Evolutionary conservation across 169 alveolate genomes (phyloP), one percentile per base, ranked within the genome.

Genomic region (Babesia bovis): DNA sequence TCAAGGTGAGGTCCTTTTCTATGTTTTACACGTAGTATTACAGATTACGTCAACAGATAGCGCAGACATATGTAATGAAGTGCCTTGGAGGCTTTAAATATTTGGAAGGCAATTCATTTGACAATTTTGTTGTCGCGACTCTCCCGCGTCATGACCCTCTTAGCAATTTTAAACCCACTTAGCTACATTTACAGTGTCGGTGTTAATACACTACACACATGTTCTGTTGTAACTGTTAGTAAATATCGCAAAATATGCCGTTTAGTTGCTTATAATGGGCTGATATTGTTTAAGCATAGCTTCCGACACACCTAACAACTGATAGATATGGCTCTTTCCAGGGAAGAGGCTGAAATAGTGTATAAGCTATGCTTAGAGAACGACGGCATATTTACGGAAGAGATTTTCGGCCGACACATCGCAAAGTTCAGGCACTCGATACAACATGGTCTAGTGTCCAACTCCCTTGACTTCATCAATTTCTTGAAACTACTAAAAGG

Each of bases 11-110:
- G 52, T 5, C 6, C 28, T 25, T 13, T 23, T 17, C 5, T 33
- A 47, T 42, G 47, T 17, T 42, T 26, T 10, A 10, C 10, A 36
- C 3, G 60, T 21, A 35, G 17, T 17, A 30, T 32, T 28, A n/a
- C n/a, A 78, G 87, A 35, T 49, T 78, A 2, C 63, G 75, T 17
- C 82, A 78, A 51, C 77, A 78, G 51, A 33, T 78, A 36, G 68
- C 82, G n/a, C 72, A 58, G 47, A 65, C 83, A 1, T 78, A 78
- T 28, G 87, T 78, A 13, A 67, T 78, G 87, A 69, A 81, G 47
- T 56, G 88, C 32, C 60, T 81, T 30, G 88, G 88, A 5, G 88
- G 88, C 0, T 81, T 47, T 51, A 81, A 81, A 40, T 71, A 60
- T 55, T 38, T 81, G 13, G 84, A 72, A 42, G 68, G 66, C 1